Percentiles rank a stretch among this genome's conserved stretches.
phyloP scores from a whole-genome alignment of 768 basidiomycete genomes.

The Suillus subluteus region DNA sequence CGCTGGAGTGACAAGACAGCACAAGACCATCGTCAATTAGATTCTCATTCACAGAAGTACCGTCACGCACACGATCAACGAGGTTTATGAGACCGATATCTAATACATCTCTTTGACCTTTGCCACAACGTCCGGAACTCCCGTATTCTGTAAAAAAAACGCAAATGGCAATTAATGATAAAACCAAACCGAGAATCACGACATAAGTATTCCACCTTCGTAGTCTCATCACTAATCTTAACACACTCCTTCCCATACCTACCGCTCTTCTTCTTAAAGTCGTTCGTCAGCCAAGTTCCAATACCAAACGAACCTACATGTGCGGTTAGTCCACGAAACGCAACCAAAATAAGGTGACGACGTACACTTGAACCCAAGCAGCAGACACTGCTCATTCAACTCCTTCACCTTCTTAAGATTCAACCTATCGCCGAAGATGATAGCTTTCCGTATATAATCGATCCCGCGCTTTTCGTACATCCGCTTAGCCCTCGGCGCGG shows the following conservation, averaged over 20 bases:
- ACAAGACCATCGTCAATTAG: constrained; percentile 12
- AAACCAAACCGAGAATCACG: background rate
- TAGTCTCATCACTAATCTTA: constrained; percentile 92
- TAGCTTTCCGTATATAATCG: constrained; percentile 61
- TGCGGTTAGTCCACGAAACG: background rate
- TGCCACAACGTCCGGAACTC: constrained; percentile 52
- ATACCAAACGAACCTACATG: constrained; percentile 86
- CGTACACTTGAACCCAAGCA: constrained; percentile 69
- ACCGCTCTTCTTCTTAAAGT: constrained; percentile 41
- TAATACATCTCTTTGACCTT: background rate
- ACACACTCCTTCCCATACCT: constrained; percentile 67
- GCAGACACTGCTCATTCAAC: constrained; percentile 72
- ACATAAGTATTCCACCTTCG: constrained; percentile 54
- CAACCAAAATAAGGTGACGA: background rate
- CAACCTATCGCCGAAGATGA: constrained; percentile 87
- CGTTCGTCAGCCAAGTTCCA: constrained; percentile 91
- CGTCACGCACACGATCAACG: background rate
- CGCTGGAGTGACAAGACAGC: background rate
- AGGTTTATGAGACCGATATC: background rate
- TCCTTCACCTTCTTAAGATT: constrained; percentile 69
- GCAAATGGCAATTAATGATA: background rate
- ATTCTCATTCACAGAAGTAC: constrained; percentile 49
- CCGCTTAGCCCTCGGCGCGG: constrained; percentile 74
- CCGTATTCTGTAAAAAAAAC: constrained; percentile 58
- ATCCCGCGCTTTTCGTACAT: constrained; percentile 75